Conservation (phyloP, 2,329 filamentous ascomycete species). For the Aureobasidium zeae region DNA sequence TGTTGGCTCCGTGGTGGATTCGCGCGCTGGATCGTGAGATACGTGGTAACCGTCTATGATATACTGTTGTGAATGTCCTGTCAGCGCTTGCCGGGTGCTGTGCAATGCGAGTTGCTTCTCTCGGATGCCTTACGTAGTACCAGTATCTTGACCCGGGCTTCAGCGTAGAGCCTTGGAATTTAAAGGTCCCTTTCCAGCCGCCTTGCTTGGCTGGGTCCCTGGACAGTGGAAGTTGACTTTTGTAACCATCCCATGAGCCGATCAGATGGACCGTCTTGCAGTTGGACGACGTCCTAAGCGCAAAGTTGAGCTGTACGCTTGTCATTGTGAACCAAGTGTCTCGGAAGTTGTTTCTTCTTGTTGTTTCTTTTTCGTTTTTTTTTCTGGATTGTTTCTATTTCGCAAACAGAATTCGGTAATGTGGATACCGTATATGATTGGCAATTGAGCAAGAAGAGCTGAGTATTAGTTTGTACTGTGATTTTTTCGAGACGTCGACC, state of each 20-base stretch:
- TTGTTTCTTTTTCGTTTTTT: slow-evolving; percentile 19
- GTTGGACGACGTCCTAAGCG: slow-evolving; percentile 87
- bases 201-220: slow-evolving; percentile 78
- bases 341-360: slow-evolving; percentile 18
- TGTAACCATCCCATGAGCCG: slow-evolving; percentile 97
- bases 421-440: slow-evolving; percentile 22
- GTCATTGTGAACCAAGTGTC: slow-evolving; percentile 50
- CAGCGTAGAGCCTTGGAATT: slow-evolving; percentile 80
- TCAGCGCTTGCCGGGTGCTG: no score
- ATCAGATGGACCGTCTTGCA: slow-evolving; percentile 97
- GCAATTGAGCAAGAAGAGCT: slow-evolving; percentile 41
- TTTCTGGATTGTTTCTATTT: slow-evolving; percentile 18
- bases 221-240: slow-evolving; percentile 85
- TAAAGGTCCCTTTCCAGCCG: slow-evolving; percentile 92
- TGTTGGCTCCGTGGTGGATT: slow-evolving; percentile 87
- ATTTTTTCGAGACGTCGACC: slow-evolving; percentile 29
- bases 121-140: slow-evolving; percentile 72
- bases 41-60: slow-evolving; percentile 99
- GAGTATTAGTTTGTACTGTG: slow-evolving; percentile 34
- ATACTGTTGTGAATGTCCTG: slow-evolving; percentile 45
- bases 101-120: no score
- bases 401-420: neutral
- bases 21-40: slow-evolving; percentile 86
- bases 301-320: slow-evolving; percentile 87
- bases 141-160: slow-evolving; percentile 90